These are phyloP conservation scores for Russula emetica DNA, from an alignment of 768 basidiomycete genomes.

Conservation along the genomic window DNA sequence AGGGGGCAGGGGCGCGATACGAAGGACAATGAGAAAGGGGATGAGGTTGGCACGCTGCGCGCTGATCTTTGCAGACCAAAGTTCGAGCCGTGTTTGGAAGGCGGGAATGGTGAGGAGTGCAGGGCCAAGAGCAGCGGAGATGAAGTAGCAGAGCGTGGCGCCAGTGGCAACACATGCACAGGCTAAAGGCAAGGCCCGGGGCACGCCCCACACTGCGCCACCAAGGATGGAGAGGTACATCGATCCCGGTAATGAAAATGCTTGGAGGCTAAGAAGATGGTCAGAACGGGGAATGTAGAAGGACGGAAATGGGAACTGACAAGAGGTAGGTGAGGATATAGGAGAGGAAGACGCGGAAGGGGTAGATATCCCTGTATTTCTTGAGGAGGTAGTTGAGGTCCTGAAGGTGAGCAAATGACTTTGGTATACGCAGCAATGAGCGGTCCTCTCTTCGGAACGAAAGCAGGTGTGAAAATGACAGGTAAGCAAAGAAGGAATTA, in stretches of 20 bases:
- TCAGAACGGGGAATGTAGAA: slow-evolving; percentile 13
- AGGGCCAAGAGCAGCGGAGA: slow-evolving; percentile 88
- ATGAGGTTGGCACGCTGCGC: slow-evolving; percentile 80
- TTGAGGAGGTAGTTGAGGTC: slow-evolving; percentile 79
- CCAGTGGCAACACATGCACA: slow-evolving; percentile 91
- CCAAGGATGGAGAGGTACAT: slow-evolving; percentile 98
- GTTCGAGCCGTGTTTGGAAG: slow-evolving; percentile 78
- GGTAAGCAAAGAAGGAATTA: background rate
- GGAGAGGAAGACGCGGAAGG: slow-evolving; percentile 78
- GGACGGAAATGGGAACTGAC: slow-evolving; percentile 45
- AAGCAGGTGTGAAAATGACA: background rate
- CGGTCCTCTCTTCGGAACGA: slow-evolving; percentile 62
- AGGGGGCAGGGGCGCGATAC: slow-evolving; percentile 90
- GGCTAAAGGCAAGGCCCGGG: slow-evolving; percentile 80
- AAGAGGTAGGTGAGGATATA: slow-evolving; percentile 90
- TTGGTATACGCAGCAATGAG: slow-evolving; percentile 73
- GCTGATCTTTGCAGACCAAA: slow-evolving; percentile 74
- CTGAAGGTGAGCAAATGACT: slow-evolving; percentile 82
- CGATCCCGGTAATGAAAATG: slow-evolving; percentile 92
- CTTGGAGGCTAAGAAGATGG: slow-evolving; percentile 69
- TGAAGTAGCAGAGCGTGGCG: slow-evolving; percentile 86
- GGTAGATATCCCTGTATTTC: slow-evolving; percentile 89
- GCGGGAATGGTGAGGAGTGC: slow-evolving; percentile 83
- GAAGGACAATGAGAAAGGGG: slow-evolving; percentile 89
- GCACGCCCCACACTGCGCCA: slow-evolving; percentile 91